Conservation (phyloP, 2,329 filamentous ascomycete genomes). For the Apiospora saccharicola region DNA sequence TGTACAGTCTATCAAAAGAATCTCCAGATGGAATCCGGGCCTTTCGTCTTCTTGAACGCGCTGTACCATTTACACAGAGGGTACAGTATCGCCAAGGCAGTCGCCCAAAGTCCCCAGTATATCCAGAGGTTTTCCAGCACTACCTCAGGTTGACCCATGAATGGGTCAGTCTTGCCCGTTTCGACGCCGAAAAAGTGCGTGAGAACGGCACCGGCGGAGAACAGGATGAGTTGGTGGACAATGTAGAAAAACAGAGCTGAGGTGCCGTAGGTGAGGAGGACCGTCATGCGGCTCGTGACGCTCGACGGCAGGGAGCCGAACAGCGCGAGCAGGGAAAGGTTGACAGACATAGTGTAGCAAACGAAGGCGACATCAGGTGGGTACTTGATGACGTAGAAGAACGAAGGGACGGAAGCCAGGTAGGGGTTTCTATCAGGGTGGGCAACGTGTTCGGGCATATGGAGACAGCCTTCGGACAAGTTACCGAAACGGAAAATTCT, state of each 20-base stretch:
- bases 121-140: constrained; percentile 47
- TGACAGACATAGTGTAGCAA: constrained; percentile 49
- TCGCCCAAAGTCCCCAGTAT: constrained; percentile 47
- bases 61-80: constrained; percentile 52
- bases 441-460: constrained; percentile 47
- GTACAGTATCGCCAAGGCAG: constrained; percentile 48
- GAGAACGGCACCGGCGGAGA: constrained; percentile 37
- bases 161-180: constrained; percentile 37
- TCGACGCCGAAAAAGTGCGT: constrained; percentile 46
- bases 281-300: constrained; percentile 41
- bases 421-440: constrained; percentile 48
- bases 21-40: constrained; percentile 53
- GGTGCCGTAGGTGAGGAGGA: constrained; percentile 53
- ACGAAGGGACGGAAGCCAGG: constrained; percentile 48
- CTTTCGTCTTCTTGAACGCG: constrained; percentile 50
- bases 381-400: constrained; percentile 57
- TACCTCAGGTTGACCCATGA: constrained; percentile 33
- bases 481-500: constrained; percentile 52
- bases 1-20: constrained; percentile 47
- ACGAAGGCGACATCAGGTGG: constrained; percentile 56
- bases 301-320: constrained; percentile 45
- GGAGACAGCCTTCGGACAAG: constrained; percentile 52
- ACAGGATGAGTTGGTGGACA: constrained; percentile 46
- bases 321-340: constrained; percentile 48
- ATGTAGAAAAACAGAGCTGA: constrained; percentile 56